Evolutionary conservation across 2,329 filamentous ascomycete genomes (phyloP).

Genomic region (Trichophyton rubrum): DNA sequence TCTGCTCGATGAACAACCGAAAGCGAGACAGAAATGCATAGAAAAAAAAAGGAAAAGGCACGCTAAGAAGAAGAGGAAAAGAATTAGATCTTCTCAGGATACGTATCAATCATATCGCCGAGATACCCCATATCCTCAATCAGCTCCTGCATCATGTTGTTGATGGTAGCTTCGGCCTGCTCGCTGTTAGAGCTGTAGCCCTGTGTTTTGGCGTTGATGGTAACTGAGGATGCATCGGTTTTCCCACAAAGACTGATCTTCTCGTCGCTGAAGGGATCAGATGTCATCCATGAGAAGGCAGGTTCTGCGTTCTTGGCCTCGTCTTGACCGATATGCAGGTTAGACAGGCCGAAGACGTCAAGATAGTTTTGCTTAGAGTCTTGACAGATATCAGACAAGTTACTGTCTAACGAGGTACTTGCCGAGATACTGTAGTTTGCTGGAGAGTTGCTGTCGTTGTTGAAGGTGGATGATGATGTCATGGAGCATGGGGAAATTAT

Average conservation of each 20-base stretch:
- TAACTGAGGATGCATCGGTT: neutral
- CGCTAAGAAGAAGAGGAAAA: neutral
- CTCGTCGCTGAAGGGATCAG: slow-evolving; percentile 3
- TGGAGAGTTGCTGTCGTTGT: slow-evolving; percentile 11
- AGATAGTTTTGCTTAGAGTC: neutral
- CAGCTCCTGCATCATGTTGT: slow-evolving; percentile 34
- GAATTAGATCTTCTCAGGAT: neutral
- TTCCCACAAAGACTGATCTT: neutral
- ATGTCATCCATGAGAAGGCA: neutral
- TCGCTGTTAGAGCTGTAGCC: neutral
- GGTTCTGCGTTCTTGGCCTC: neutral
- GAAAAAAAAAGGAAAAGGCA: neutral
- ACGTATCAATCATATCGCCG: slow-evolving; percentile 31
- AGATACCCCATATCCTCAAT: slow-evolving; percentile 42
- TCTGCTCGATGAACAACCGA: neutral
- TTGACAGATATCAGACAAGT: neutral
- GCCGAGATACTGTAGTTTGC: neutral
- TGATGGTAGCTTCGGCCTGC: slow-evolving; percentile 3
- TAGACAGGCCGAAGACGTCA: neutral
- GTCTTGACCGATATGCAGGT: neutral
- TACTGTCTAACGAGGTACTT: neutral
- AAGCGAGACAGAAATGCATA: neutral
- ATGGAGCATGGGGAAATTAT: slow-evolving; percentile 26
- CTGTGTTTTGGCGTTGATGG: neutral
- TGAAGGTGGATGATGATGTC: slow-evolving; percentile 25